phyloP scores from a whole-genome alignment of 2,329 filamentous ascomycete genomes.

The Phialophora expanda region DNA sequence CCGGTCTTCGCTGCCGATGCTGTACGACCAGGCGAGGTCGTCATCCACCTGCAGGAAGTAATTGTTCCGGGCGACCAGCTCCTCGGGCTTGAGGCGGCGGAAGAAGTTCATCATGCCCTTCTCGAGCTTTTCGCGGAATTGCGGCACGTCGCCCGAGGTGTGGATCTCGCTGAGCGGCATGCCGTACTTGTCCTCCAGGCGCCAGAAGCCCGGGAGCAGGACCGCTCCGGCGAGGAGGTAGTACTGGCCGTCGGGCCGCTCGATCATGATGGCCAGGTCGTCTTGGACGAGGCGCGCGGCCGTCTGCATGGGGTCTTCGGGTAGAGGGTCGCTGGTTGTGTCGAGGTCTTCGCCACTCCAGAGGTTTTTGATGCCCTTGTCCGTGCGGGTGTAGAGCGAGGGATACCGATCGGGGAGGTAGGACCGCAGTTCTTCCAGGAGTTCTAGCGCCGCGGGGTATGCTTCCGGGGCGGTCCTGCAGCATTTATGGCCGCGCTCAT shows the following conservation, averaged over 20 bases:
- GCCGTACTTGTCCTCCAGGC: constrained; percentile 77
- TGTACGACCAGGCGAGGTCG: constrained; percentile 73
- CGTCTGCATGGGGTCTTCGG: constrained; percentile 79
- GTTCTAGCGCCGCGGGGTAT: constrained; percentile 73
- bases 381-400: constrained; percentile 67
- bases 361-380: constrained; percentile 70
- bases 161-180: constrained; percentile 82
- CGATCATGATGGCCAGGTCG: constrained; percentile 83
- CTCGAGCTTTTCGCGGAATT: constrained; percentile 72
- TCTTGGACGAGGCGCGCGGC: constrained; percentile 77
- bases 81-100: constrained; percentile 69
- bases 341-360: constrained; percentile 75
- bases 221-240: constrained; percentile 76
- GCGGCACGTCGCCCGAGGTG: constrained; percentile 75
- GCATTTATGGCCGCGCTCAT: constrained; percentile 69
- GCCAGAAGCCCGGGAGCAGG: constrained; percentile 82
- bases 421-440: constrained; percentile 71
- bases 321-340: constrained; percentile 65
- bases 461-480: constrained; percentile 72
- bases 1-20: constrained; percentile 75
- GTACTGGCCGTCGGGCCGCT: constrained; percentile 75
- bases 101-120: constrained; percentile 85
- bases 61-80: constrained; percentile 73
- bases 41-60: constrained; percentile 91
- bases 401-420: constrained; percentile 81